Base-by-base conservation (phyloP, 331 rosid species). In the Pyrus hybrid region DNA sequence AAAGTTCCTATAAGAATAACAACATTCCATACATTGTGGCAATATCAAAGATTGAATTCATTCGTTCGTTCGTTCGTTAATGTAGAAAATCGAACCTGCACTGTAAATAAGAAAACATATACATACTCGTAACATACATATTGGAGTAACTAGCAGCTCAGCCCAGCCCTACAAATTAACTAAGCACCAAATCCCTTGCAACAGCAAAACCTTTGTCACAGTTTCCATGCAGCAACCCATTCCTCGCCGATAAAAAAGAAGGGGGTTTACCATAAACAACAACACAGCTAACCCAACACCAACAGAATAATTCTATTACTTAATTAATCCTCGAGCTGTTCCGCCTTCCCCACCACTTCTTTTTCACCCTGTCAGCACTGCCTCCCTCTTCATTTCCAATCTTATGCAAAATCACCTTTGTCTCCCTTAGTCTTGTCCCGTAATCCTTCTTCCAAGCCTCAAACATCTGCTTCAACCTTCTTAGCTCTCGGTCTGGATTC, bases 391-490 rank as follows among this genome's bases (percentile, higher is more conserved):
- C 99, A 78, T 67, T 95, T 63, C 99, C 97, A 75, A 95, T 93
- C 87, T 88, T 95, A 76, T 87, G 80, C 67, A 95, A 83, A 71
- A 95, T 83, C 75, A 95, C 74, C 87, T 95, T 95, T 2, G 99
- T 92, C 85, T 95, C 99, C 41, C 99, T 88, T 51, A 95, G 84
- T 80, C 99, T 85, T 53, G 84, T 77, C 8, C 89, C 90, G 29
- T 95, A 95, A 74, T 95, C 99, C 84, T 90, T 95, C 89, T 95
- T 95, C 99, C 99, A 95, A 22, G 86, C 93, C 83, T 95, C 99
- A 64, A 95, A 95, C 97, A 95, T 95, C 72, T 95, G 96, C 83
- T 92, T 95, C 85, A 95, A 83, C 89, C 96, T 86, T 83, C 97
- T 89, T 49, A 95, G 97, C 72, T 95, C 99, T 62, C 72, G 68